Conservation (phyloP, 352 stramenopile species). For the Globisporangium lucens region DNA sequence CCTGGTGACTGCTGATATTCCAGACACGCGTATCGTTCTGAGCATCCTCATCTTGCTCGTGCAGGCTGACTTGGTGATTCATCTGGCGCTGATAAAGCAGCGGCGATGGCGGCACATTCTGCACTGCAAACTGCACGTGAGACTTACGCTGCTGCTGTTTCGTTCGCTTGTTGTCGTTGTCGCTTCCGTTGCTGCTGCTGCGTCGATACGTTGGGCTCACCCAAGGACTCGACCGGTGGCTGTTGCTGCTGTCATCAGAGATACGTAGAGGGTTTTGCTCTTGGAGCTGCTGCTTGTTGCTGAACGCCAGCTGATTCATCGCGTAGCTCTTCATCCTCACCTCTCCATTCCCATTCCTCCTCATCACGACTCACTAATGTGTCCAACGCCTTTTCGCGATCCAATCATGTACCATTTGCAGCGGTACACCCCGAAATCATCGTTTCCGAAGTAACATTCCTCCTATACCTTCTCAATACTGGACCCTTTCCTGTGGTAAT, state of each 20-base stretch:
- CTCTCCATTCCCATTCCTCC: not conserved
- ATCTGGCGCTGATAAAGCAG: constrained; percentile 29
- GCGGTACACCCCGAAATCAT: not conserved
- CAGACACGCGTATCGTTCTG: not conserved
- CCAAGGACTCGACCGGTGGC: not conserved
- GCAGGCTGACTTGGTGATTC: not conserved
- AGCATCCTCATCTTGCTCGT: not conserved
- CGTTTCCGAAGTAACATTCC: not conserved
- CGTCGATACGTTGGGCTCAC: not conserved
- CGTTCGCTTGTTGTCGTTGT: not conserved
- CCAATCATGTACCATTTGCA: constrained; percentile 1
- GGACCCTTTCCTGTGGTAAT: not conserved
- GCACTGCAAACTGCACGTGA: constrained; percentile 48
- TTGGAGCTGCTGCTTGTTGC: not conserved
- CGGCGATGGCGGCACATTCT: constrained; percentile 38
- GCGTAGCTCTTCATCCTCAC: not conserved
- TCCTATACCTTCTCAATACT: not conserved
- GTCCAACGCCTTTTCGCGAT: constrained; percentile 14
- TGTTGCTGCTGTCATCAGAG: not conserved
- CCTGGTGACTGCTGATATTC: not conserved
- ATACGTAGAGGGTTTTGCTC: not conserved
- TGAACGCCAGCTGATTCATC: constrained; percentile 30
- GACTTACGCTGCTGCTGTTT: not conserved
- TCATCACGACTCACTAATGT: not conserved
- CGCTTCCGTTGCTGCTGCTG: constrained; percentile 1